These are phyloP conservation scores for Begonia fuchsioides DNA, from an alignment of 306 rosid species.

Conservation along the genomic window DNA sequence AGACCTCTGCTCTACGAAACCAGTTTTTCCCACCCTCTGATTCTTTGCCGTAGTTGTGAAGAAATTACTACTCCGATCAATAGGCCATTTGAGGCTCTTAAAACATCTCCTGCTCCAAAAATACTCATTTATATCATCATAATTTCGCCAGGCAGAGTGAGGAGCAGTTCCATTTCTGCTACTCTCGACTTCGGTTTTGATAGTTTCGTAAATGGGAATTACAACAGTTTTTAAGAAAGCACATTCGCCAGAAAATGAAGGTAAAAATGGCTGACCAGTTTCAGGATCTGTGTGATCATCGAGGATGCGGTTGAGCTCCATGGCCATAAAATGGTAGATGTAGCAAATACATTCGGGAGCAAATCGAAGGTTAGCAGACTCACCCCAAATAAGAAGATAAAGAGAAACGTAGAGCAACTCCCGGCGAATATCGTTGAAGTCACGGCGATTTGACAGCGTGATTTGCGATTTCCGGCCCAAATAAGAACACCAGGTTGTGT, in stretches of 20 bases:
- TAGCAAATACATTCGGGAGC: slow-evolving; percentile 67
- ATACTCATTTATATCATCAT: slow-evolving; percentile 78
- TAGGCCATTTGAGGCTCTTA: slow-evolving; percentile 49
- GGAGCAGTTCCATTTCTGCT: slow-evolving; percentile 82
- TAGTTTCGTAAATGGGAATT: slow-evolving; percentile 54
- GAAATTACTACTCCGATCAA: slow-evolving; percentile 34
- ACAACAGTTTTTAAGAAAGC: slow-evolving; percentile 61
- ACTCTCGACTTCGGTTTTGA: slow-evolving; percentile 49
- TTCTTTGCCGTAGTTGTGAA: slow-evolving; percentile 42
- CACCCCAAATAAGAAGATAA: slow-evolving; percentile 74
- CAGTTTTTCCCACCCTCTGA: slow-evolving; percentile 75
- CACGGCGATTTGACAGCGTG: slow-evolving; percentile 20
- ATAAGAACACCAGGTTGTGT: slow-evolving; percentile 65
- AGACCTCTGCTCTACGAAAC: slow-evolving; percentile 91
- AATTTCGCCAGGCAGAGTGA: slow-evolving; percentile 91
- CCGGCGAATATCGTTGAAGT: slow-evolving; percentile 27
- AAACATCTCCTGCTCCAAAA: slow-evolving; percentile 91
- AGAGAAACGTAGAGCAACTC: slow-evolving; percentile 63
- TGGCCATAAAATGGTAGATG: slow-evolving; percentile 68
- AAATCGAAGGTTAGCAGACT: slow-evolving; percentile 72
- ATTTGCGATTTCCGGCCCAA: slow-evolving; percentile 47
- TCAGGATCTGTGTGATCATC: slow-evolving; percentile 40
- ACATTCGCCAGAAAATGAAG: slow-evolving; percentile 40
- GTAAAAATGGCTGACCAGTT: slow-evolving; percentile 49
- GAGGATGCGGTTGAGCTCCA: slow-evolving; percentile 53